A percentile compares a stretch with the other conserved stretches of the same genome.
phyloP scores from a whole-genome alignment of 805 yeast genomes.

The Candida silvicultrix region DNA sequence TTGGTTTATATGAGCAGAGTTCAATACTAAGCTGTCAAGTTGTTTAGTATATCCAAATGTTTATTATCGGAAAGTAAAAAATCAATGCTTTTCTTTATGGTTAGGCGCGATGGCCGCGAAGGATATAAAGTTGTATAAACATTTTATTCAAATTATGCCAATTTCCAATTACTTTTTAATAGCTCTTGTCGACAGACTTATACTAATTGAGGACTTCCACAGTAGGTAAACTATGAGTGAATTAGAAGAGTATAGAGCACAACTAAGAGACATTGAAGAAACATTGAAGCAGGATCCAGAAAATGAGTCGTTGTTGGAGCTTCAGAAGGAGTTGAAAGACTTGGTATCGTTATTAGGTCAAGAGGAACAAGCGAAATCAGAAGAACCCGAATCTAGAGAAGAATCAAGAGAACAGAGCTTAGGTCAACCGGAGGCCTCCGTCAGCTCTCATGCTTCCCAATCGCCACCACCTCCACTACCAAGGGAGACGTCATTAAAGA shows the following conservation, averaged over 20 bases:
- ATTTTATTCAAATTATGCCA: not conserved
- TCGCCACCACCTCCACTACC: not conserved
- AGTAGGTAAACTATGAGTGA: constrained; percentile 15
- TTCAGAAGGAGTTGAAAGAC: constrained; percentile 11
- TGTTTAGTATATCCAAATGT: too few species aligned
- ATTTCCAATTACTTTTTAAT: too few species aligned
- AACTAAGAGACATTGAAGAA: constrained; percentile 13
- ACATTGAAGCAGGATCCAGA: constrained; percentile 9
- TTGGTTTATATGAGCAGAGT: too few species aligned
- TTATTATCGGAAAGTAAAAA: too few species aligned
- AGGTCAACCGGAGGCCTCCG: not conserved
- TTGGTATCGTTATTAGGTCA: constrained; percentile 8
- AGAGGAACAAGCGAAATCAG: not conserved
- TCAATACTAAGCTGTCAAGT: too few species aligned
- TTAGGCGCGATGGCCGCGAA: not conserved
- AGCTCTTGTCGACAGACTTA: too few species aligned
- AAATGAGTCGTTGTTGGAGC: constrained; percentile 8
- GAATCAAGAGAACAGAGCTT: not conserved
- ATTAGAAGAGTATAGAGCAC: constrained; percentile 13
- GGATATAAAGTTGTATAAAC: not conserved
- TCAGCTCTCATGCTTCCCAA: not conserved
- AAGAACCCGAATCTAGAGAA: constrained; percentile 2
- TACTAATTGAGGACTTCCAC: too few species aligned
- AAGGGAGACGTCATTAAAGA: not conserved
- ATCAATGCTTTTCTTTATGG: not conserved